Percentiles rank a stretch among this genome's conserved stretches.
phyloP scores from a whole-genome alignment of 2,329 filamentous ascomycete genomes.

The Trichoderma arundinaceum region DNA sequence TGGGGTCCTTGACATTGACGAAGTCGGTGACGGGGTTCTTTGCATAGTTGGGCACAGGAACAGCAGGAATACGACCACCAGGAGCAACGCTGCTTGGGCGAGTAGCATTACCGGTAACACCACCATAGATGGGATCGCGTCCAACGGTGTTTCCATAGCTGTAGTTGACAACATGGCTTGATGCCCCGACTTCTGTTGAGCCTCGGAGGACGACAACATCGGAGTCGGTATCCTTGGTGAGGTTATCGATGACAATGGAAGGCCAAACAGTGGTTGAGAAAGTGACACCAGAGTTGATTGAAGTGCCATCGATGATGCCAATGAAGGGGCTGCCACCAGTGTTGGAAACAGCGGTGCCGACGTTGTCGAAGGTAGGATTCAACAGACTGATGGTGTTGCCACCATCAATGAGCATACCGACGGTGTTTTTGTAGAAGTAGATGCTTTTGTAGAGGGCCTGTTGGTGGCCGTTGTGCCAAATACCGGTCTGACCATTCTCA shows the following conservation, averaged over 20 bases:
- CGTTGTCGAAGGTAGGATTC: slow-evolving; percentile 49
- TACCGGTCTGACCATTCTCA: slow-evolving; percentile 50
- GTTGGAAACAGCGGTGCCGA: slow-evolving; percentile 45
- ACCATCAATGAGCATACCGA: slow-evolving; percentile 41
- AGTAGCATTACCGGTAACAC: slow-evolving; percentile 39
- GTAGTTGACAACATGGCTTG: slow-evolving; percentile 47
- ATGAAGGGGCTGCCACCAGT: slow-evolving; percentile 49
- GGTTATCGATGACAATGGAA: slow-evolving; percentile 52
- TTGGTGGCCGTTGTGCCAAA: slow-evolving; percentile 52
- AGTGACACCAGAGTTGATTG: slow-evolving; percentile 50
- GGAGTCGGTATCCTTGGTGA: slow-evolving; percentile 48
- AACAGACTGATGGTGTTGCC: slow-evolving; percentile 50
- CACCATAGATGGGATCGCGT: slow-evolving; percentile 48
- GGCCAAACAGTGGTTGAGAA: slow-evolving; percentile 46
- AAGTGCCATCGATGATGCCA: slow-evolving; percentile 48
- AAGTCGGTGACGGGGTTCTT: slow-evolving; percentile 40
- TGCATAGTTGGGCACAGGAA: slow-evolving; percentile 50
- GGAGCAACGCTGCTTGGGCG: slow-evolving; percentile 47
- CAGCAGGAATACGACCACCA: slow-evolving; percentile 45
- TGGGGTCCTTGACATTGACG: slow-evolving; percentile 48
- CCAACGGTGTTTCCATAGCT: slow-evolving; percentile 52
- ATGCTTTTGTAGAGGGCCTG: slow-evolving; percentile 53
- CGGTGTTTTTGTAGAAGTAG: slow-evolving; percentile 50
- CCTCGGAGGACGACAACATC: slow-evolving; percentile 44
- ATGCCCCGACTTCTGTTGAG: slow-evolving; percentile 40